Base-by-base conservation (phyloP, 768 basidiomycete species). In the Hericium alpestre region DNA sequence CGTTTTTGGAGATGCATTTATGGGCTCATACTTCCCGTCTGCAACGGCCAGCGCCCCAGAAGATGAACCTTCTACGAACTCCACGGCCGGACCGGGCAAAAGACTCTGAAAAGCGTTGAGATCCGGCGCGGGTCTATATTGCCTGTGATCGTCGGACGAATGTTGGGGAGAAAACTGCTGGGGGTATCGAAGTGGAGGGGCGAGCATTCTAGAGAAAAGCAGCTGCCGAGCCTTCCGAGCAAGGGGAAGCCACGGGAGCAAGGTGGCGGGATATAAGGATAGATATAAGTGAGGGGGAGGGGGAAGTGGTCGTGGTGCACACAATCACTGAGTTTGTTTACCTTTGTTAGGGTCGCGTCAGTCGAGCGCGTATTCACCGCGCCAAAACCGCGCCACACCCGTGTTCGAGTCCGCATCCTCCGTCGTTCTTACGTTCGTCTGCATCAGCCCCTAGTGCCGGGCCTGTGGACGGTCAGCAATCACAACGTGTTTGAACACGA, bases 11-110 rank as follows among this genome's bases (percentile, higher is more conserved):
- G 80, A 77, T 48, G 73, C 79, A 61, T 91, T 92, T 67, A 92
- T 89, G 25, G 90, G 85, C 61, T 87, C 81, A 66, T 90, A 92
- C 68, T 84, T 89, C 46, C 83, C 82, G 63, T 87, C 86, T 23
- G 80, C 79, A 5, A 87, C 77, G 48, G 83, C 84, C 38, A 90
- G 71, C 13, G 82, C 72, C 2, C 87, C 87, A 47, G 87, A 82
- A 13, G 89, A 90, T 3, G 89, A 90, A 20, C 89, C 89, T 67
- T 91, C 89, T 53, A 90, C 73, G 54, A 91, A 91, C 68, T 91
- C 89, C 58, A 91, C 77, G 8, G 32, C 32, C 16, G 84, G 80
- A n/a, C 86, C 86, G 4, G 86, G 85, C 39, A 88, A 79, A n/a
- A 88, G 76, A 61, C 75, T 85, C 62, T 86, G 88, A 74, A 89